Conservation (phyloP, 2,329 filamentous ascomycete species). For the Pseudopithomyces chartarum region DNA sequence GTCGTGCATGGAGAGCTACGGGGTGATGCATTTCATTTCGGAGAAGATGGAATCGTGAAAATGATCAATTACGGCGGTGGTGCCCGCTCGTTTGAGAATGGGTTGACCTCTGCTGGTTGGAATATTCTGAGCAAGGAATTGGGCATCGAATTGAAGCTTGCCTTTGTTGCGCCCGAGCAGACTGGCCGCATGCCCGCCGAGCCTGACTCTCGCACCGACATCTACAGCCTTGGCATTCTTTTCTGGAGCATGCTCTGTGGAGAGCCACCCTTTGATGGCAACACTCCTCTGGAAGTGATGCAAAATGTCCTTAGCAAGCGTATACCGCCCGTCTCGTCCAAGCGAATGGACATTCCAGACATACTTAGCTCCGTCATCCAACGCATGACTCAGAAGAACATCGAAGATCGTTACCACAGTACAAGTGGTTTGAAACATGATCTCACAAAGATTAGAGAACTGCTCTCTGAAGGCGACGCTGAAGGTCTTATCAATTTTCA, state of each 20-base stretch:
- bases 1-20: conserved; percentile 90
- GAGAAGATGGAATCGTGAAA: conserved; percentile 74
- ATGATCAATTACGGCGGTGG: conserved; percentile 87
- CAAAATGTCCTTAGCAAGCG: conserved; percentile 83
- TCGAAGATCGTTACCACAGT: conserved; percentile 87
- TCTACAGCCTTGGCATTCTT: conserved; percentile 87
- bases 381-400: conserved; percentile 89
- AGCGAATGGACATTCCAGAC: conserved; percentile 83
- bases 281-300: conserved; percentile 84
- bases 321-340: conserved; percentile 75
- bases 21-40: conserved; percentile 89
- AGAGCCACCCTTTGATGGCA: conserved; percentile 77
- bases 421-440: conserved; percentile 85
- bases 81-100: conserved; percentile 86
- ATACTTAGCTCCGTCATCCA: conserved; percentile 82
- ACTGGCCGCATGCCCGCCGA: conserved; percentile 91
- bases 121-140: conserved; percentile 79
- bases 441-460: conserved; percentile 72
- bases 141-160: conserved; percentile 85
- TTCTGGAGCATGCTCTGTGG: conserved; percentile 79
- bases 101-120: conserved; percentile 84
- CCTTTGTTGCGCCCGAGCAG: conserved; percentile 93
- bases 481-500: conserved; percentile 73
- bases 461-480: conserved; percentile 76
- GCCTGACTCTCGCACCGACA: conserved; percentile 77